Base-by-base conservation (phyloP, 2,329 filamentous ascomycete genomes). In the Tolypocladium inflatum region DNA sequence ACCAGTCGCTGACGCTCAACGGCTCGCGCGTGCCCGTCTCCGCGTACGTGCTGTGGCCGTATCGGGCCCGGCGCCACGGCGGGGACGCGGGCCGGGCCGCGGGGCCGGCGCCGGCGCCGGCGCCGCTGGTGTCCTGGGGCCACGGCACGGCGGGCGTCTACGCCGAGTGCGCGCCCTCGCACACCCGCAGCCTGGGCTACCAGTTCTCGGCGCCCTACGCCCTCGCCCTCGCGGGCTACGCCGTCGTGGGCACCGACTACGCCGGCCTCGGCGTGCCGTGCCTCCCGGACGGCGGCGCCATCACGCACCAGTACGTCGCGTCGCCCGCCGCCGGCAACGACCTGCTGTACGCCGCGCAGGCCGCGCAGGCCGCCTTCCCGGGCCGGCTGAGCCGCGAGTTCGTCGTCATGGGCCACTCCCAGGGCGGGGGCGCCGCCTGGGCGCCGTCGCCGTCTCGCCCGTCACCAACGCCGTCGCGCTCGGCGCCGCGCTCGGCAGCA, bases 41-140 rank as follows among this genome's bases (percentile, higher is more conserved):
- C 1, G 79, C 73, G 2, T 80, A 73, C 63, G 67, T 82, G 15
- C 72, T 82, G 1, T 81, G 77, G 77, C 79, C 79, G 0, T 81
- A 63, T 37, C 53, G 55, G 10, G 52, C 58, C 35, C 57, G 59
- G 3, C 42, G 17, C 26, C 7, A 15, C 19, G n/a, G 39, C 43
- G 21, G 17, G 0, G 26, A 30, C 26, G 26, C 26, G 26, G 26
- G 26, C 4, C 26, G 4, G 4, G 26, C 26, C 26, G 4, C 26
- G 26, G 26, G 2, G 2, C 26, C 26, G 26, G 26, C 26, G 2
- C 26, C 26, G 26, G 26, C 26, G 2, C 26, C 26, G 26, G 26
- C 26, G 26, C 26, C 26, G 26, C 26, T 26, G 26, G 26, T 26
- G 26, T 26, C 26, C 2, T 26, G 26, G 26, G 26, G 26, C 26